Evolutionary conservation across 441 rosid genomes (phyloP).

Genomic region (Corymbia citriodora): DNA sequence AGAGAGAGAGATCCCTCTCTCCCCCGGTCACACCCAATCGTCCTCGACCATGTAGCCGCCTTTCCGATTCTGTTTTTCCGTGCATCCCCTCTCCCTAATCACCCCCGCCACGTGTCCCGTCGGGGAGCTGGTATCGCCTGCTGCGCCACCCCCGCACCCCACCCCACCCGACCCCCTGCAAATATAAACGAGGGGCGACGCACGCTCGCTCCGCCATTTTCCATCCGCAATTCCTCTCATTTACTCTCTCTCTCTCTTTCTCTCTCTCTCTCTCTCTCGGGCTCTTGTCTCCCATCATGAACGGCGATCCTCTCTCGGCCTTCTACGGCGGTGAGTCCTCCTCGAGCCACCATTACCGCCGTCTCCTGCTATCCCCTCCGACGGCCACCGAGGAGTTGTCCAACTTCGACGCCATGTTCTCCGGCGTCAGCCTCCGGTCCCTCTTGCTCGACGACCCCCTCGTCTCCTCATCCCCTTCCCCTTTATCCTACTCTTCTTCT

Average conservation of each 20-base stretch:
- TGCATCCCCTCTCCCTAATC: neutral
- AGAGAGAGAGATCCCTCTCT: neutral
- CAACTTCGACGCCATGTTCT: slow-evolving; percentile 6
- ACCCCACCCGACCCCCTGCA: neutral
- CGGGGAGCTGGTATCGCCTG: neutral
- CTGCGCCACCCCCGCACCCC: neutral
- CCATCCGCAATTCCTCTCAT: neutral
- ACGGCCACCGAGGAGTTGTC: neutral
- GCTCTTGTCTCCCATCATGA: slow-evolving; percentile 12
- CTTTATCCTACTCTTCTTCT: slow-evolving; percentile 5
- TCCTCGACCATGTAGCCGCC: slow-evolving; percentile 36
- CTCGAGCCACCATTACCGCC: neutral
- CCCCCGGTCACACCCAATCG: slow-evolving; percentile 11
- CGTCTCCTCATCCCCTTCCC: slow-evolving; percentile 16
- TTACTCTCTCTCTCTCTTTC: neutral
- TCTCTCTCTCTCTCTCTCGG: neutral
- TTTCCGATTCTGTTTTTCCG: neutral
- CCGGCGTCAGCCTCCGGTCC: slow-evolving; percentile 13
- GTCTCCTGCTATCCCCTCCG: neutral
- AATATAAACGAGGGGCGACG: neutral
- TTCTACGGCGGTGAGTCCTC: neutral
- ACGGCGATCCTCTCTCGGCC: neutral
- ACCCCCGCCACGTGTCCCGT: slow-evolving; percentile 21
- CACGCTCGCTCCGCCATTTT: neutral
- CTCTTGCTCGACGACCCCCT: slow-evolving; percentile 6